Percentiles rank a stretch among this genome's conserved stretches.
Evolutionary conservation across 495 filamentous ascomycete genomes (phyloP).

Genomic region (Hyaloscypha hepaticicola): DNA sequence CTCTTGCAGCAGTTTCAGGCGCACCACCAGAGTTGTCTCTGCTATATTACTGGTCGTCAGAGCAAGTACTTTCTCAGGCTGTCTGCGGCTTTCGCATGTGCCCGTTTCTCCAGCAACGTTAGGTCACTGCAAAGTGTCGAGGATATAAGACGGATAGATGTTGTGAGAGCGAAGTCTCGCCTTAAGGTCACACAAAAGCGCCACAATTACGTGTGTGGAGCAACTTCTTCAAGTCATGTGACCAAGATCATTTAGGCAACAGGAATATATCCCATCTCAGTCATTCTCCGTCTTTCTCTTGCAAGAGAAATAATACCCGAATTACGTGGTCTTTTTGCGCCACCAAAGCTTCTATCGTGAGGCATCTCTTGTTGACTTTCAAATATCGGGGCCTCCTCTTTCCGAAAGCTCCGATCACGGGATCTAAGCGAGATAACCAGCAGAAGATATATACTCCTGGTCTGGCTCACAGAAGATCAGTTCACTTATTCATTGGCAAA

Average conservation of each 20-base stretch:
- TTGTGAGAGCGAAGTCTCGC: too few species aligned
- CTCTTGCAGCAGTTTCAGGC: too few species aligned
- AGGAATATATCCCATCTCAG: not conserved
- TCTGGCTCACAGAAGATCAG: not conserved
- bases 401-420: not conserved
- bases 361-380: not conserved
- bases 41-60: too few species aligned
- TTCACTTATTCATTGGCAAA: not conserved
- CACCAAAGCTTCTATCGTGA: not conserved
- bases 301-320: not conserved
- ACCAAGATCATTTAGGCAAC: not conserved
- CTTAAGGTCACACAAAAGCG: too few species aligned
- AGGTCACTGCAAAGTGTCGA: too few species aligned
- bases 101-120: too few species aligned
- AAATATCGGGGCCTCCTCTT: not conserved
- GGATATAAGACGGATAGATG: too few species aligned
- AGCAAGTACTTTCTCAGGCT: too few species aligned
- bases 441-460: not conserved
- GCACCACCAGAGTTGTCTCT: too few species aligned
- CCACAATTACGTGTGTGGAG: too few species aligned
- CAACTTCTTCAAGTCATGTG: not conserved
- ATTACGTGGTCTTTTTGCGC: not conserved
- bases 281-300: not conserved
- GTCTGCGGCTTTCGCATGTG: too few species aligned
- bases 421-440: not conserved